A percentile compares a stretch with the other conserved stretches of the same genome.
Evolutionary conservation across 2,329 filamentous ascomycete genomes (phyloP).

Genomic region (Ascochyta fabae): DNA sequence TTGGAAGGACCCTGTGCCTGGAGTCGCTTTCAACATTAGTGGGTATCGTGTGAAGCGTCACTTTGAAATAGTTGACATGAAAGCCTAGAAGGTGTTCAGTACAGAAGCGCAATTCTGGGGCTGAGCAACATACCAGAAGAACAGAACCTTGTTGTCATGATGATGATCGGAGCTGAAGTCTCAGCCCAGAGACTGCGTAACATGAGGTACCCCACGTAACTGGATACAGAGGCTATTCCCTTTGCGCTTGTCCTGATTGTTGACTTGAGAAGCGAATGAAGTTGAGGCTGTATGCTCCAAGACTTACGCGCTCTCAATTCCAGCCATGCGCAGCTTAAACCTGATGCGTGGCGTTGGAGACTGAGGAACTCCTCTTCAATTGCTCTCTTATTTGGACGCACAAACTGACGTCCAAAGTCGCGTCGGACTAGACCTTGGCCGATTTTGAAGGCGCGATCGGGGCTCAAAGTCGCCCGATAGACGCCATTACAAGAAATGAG

Average conservation of each 20-base stretch:
- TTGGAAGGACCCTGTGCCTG: background rate
- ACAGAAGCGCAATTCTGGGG: too few species aligned
- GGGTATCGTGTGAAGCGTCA: background rate
- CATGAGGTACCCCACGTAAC: background rate
- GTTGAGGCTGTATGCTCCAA: background rate
- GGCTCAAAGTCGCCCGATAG: background rate
- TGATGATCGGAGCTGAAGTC: background rate
- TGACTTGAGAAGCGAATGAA: background rate
- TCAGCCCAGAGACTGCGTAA: constrained; percentile 1
- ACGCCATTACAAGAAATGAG: background rate
- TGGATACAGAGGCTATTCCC: background rate
- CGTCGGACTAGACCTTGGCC: background rate
- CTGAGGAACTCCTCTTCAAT: background rate
- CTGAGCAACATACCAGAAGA: background rate
- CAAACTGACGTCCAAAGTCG: background rate
- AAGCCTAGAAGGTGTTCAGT: background rate
- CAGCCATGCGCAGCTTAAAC: background rate
- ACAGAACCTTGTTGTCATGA: constrained; percentile 1
- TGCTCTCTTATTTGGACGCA: background rate
- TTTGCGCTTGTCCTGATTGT: background rate
- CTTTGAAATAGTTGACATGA: background rate
- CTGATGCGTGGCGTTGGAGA: background rate
- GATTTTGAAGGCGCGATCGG: background rate
- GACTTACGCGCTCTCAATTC: background rate
- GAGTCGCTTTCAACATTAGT: background rate